Percentiles rank a stretch among this genome's conserved stretches.
Evolutionary conservation across 164 flowering plant genomes (phyloP).

Genomic region (Magnolia sinica): DNA sequence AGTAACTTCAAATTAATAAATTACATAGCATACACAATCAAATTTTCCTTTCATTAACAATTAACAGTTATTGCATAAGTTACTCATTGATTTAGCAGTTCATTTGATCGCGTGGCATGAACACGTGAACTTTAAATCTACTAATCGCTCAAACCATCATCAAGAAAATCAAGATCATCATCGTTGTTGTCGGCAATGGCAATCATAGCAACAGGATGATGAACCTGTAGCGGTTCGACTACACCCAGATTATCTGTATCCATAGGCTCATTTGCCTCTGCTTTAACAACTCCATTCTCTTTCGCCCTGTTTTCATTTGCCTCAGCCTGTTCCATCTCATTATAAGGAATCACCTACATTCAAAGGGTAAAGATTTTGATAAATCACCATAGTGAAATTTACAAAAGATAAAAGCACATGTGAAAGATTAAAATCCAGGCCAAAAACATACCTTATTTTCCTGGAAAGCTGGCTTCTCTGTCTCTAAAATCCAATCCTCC

Average conservation of each 20-base stretch:
- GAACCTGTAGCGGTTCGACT: conserved; percentile 36
- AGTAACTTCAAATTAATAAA: neutral
- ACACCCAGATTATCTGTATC: conserved; percentile 20
- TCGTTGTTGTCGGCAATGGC: conserved; percentile 24
- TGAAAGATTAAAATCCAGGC: neutral
- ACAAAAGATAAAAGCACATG: neutral
- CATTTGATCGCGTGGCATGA: neutral
- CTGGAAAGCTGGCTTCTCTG: conserved; percentile 42
- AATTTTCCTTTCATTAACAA: neutral
- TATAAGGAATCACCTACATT: conserved; percentile 42
- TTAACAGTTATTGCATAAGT: neutral
- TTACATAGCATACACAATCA: neutral
- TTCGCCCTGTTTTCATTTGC: conserved; percentile 34
- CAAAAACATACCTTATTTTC: conserved; percentile 57
- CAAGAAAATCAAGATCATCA: conserved; percentile 55
- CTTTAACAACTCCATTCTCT: conserved; percentile 26
- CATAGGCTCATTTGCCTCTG: conserved; percentile 21
- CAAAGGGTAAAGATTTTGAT: neutral
- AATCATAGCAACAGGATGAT: conserved; percentile 26
- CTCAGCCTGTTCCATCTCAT: conserved; percentile 44
- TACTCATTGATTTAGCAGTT: neutral
- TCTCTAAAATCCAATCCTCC: conserved; percentile 62
- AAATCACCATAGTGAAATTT: neutral
- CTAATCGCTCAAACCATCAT: conserved; percentile 52
- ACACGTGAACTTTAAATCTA: conserved; percentile 7